These are phyloP conservation scores for Yamadazyma songkhlaensis DNA, from an alignment of 1,139 yeast genomes.

Conservation along the genomic window DNA sequence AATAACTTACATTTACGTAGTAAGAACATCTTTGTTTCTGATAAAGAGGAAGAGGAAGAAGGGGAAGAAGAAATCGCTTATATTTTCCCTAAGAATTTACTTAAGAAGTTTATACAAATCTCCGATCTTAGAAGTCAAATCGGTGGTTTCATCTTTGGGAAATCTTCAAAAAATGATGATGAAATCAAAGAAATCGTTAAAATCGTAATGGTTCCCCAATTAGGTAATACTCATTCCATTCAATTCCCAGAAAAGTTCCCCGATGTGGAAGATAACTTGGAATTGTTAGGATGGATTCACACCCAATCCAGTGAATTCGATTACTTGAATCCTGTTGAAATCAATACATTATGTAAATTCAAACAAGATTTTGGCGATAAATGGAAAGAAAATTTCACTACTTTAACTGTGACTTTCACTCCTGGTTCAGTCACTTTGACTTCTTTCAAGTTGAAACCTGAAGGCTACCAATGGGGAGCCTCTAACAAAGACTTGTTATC, in stretches of 20 bases:
- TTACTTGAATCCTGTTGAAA: slow-evolving; percentile 67
- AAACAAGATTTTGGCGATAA: slow-evolving; percentile 24
- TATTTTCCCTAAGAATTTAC: slow-evolving; percentile 76
- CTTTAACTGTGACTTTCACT: slow-evolving; percentile 68
- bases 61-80: slow-evolving; percentile 53
- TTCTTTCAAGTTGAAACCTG: slow-evolving; percentile 58
- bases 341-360: slow-evolving; percentile 58
- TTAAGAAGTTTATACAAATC: slow-evolving; percentile 74
- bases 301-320: slow-evolving; percentile 65
- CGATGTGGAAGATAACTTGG: slow-evolving; percentile 42
- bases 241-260: slow-evolving; percentile 58
- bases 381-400: slow-evolving; percentile 41
- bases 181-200: slow-evolving; percentile 75
- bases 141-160: slow-evolving; percentile 79
- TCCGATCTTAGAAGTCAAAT: slow-evolving; percentile 82
- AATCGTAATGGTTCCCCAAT: slow-evolving; percentile 83
- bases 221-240: slow-evolving; percentile 69
- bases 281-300: slow-evolving; percentile 79
- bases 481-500: slow-evolving; percentile 57
- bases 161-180: slow-evolving; percentile 65
- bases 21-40: slow-evolving; percentile 67
- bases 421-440: slow-evolving; percentile 84
- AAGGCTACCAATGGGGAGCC: slow-evolving; percentile 79
- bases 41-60: slow-evolving; percentile 50
- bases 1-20: slow-evolving; percentile 70